Percentiles rank a stretch among this genome's conserved stretches.
These are phyloP conservation scores for Lupinus albus DNA, from an alignment of 306 rosid genomes.

Conservation along the genomic window DNA sequence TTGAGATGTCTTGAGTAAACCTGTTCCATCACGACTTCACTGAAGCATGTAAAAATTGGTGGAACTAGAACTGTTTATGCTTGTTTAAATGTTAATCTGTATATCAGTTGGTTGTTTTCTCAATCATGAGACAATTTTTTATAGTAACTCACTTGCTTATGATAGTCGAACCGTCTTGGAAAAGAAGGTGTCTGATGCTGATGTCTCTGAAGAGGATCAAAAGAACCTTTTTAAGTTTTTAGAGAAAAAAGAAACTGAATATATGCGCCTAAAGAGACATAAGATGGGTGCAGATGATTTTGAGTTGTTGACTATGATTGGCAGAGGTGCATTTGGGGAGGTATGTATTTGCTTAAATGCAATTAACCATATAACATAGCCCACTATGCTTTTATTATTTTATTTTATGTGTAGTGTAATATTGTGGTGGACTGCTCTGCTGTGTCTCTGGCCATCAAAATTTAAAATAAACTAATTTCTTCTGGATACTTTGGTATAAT, in stretches of 20 bases:
- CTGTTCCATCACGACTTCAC: constrained; percentile 6
- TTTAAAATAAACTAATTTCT: constrained; percentile 25
- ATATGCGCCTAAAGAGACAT: constrained; percentile 98
- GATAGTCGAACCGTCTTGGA: constrained; percentile 82
- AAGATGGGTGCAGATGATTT: constrained; percentile 97
- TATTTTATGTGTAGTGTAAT: constrained; percentile 24
- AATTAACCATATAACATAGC: constrained; percentile 8
- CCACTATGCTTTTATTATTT: constrained; percentile 30
- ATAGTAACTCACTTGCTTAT: constrained; percentile 24
- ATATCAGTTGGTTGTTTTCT: constrained; percentile 24
- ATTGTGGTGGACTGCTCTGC: constrained; percentile 12
- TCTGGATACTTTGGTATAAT: constrained; percentile 5
- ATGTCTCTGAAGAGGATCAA: constrained; percentile 98
- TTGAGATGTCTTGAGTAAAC: constrained; percentile 1
- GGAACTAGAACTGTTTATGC: constrained; percentile 28
- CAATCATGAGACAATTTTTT: constrained; percentile 9
- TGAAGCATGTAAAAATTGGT: constrained; percentile 35
- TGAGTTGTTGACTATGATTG: constrained; percentile 93
- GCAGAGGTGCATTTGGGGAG: constrained; percentile 99
- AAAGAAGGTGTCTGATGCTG: constrained; percentile 96
- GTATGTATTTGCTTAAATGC: constrained; percentile 48
- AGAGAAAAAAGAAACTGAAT: constrained; percentile 98
- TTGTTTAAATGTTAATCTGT: constrained; percentile 32
- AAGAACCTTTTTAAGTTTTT: constrained; percentile 82
- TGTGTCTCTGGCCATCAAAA: constrained; percentile 21